Percentiles rank a stretch among this genome's conserved stretches.
Evolutionary conservation across 2,329 filamentous ascomycete species (phyloP).

Genomic region (Ophidiomyces ophidiicola): DNA sequence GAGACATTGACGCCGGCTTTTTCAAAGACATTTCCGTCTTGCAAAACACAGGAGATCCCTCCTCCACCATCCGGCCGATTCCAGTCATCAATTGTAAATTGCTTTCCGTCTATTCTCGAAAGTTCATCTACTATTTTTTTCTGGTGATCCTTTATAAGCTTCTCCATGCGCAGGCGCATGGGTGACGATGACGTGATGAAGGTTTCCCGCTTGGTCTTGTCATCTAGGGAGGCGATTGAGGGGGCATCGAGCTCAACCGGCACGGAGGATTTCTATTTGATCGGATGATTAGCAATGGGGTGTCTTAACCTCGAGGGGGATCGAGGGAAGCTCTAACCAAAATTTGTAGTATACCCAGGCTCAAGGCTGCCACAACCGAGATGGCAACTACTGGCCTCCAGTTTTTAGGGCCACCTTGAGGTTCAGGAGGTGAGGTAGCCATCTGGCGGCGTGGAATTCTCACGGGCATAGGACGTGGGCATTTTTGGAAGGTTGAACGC

Average conservation of each 20-base stretch:
- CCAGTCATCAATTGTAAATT: conserved; percentile 80
- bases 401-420: not conserved
- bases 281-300: conserved; percentile 1
- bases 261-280: conserved; percentile 2
- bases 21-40: conserved; percentile 94
- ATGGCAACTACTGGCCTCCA: conserved; percentile 6
- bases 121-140: conserved; percentile 73
- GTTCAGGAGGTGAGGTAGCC: not conserved
- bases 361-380: conserved; percentile 1
- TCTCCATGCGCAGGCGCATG: conserved; percentile 96
- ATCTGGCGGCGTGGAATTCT: conserved; percentile 1
- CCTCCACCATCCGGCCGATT: conserved; percentile 76
- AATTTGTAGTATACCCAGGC: not conserved
- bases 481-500: conserved; percentile 1
- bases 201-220: conserved; percentile 63
- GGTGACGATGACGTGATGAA: conserved; percentile 66
- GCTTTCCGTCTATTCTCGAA: conserved; percentile 68
- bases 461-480: not conserved
- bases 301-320: not conserved
- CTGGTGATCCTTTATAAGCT: conserved; percentile 88
- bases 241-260: conserved; percentile 24
- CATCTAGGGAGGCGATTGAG: conserved; percentile 74
- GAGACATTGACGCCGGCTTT: conserved; percentile 94
- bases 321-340: conserved; percentile 1
- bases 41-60: conserved; percentile 85